Conservation (phyloP, 768 basidiomycete genomes). For the Hericium rajendrae region DNA sequence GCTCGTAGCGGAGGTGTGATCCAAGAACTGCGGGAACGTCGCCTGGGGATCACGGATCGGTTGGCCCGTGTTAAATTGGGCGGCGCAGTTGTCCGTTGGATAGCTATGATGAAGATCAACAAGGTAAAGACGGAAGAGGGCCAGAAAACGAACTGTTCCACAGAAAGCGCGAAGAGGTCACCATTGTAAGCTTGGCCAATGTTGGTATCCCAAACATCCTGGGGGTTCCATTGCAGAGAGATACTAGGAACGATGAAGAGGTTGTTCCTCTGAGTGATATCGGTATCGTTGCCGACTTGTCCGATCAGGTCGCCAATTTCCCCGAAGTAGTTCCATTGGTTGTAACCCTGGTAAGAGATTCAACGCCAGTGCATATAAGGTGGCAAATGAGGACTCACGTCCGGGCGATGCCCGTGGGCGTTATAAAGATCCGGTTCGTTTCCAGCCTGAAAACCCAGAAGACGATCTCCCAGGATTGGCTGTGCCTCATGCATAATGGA, state of each 20-base stretch:
- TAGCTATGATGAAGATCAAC: slow-evolving; percentile 30
- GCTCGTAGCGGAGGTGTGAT: slow-evolving; percentile 40
- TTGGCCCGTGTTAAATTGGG: slow-evolving; percentile 32
- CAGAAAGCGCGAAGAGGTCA: slow-evolving; percentile 6
- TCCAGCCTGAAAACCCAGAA: slow-evolving; percentile 62
- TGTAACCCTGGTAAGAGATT: slow-evolving; percentile 1
- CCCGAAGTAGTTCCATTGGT: slow-evolving; percentile 23
- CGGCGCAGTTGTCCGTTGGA: slow-evolving; percentile 53
- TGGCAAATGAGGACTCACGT: slow-evolving; percentile 4
- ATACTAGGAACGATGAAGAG: slow-evolving; percentile 11
- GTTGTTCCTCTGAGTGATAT: not conserved
- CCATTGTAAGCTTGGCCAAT: slow-evolving; percentile 3
- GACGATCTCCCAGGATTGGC: slow-evolving; percentile 49
- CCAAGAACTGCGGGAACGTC: slow-evolving; percentile 46
- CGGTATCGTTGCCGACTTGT: slow-evolving; percentile 3
- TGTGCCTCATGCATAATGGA: slow-evolving; percentile 50
- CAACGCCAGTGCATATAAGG: not conserved
- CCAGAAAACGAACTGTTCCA: slow-evolving; percentile 6
- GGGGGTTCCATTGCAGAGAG: slow-evolving; percentile 6
- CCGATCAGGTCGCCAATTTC: slow-evolving; percentile 15
- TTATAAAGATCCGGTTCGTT: slow-evolving; percentile 77
- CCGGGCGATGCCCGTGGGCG: slow-evolving; percentile 6
- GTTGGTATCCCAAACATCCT: slow-evolving; percentile 10
- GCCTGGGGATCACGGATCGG: slow-evolving; percentile 31
- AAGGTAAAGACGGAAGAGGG: not conserved